Evolutionary conservation across 176 grass and related monocot genomes (phyloP).

Genomic region (Aechmea fasciata): DNA sequence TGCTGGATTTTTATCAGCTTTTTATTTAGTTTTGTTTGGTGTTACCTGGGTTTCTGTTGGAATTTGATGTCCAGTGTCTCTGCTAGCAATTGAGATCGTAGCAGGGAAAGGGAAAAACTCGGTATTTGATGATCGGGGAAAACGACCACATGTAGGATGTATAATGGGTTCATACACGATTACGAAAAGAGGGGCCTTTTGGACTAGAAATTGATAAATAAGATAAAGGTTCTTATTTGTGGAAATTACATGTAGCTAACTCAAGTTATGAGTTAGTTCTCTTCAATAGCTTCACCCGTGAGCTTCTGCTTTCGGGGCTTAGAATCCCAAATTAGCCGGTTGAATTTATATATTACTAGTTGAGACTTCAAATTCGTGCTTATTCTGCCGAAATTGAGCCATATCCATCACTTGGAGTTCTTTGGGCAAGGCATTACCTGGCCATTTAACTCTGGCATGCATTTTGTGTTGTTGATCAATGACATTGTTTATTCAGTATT

Average conservation of each 20-base stretch:
- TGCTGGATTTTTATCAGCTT: no score
- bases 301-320: no score
- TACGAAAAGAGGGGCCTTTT: not conserved
- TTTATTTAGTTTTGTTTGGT: no score
- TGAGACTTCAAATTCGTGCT: no score
- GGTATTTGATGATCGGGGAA: not conserved
- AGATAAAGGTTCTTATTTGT: not conserved
- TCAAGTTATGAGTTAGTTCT: not conserved
- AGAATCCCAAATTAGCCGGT: no score
- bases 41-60: no score
- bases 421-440: not conserved
- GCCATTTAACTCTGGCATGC: not conserved
- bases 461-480: not conserved
- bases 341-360: no score
- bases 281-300: not conserved
- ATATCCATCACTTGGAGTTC: not conserved
- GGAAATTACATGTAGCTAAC: not conserved
- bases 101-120: not conserved
- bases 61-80: no score
- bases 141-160: not conserved
- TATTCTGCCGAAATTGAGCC: no score
- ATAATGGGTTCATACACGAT: not conserved
- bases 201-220: no score
- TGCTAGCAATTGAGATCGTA: no score
- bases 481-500: not conserved